Base-by-base conservation (phyloP, 345 rosid species). In the Tarenaya hassleriana region DNA sequence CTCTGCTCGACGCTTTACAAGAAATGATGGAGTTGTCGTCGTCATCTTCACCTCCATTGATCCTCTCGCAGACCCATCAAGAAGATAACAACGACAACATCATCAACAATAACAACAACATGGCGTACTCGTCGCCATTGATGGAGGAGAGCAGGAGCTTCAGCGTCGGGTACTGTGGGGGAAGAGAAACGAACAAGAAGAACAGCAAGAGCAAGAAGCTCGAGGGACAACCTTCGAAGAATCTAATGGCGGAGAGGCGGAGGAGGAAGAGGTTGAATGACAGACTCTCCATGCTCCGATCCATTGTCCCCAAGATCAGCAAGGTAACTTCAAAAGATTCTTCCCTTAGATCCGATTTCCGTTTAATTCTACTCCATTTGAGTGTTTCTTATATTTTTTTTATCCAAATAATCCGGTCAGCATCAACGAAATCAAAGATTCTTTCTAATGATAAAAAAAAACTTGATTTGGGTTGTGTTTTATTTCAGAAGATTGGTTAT, bases 181-280 rank as follows among this genome's bases (percentile, higher is more conserved):
- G 54, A 66, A 41, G 73, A 62, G 55, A 66, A 39, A 48, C 16
- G 16, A 39, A 8, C 5, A 49, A 21, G 12, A 76, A 56, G 46
- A 77, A 63, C 64, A 64, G 41, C 35, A 81, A 73, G 72, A 52
- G 73, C 17, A 85, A 75, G 67, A 89, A 69, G 47, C 24, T 76
- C 29, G 87, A 81, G 54, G 97, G 97, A 10, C 95, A 89, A 66
- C 97, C 97, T 10, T 89, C 95, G 1, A 89, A 89, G 81, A 89
- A 89, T 69, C 52, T 84, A 21, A 82, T 84, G 95, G 95, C 29
- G 29, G 29, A 5, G 29, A 24, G 29, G 5, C 29, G 5, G 5
- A 24, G 29, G 29, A 24, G 29, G 29, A 24, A 24, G 29, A 24
- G 5, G 29, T 5, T 24, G 3, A 24, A 24, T 24, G 29, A 24